Conservation (phyloP, 2,329 filamentous ascomycete species). For the Verticillium tricorpus region DNA sequence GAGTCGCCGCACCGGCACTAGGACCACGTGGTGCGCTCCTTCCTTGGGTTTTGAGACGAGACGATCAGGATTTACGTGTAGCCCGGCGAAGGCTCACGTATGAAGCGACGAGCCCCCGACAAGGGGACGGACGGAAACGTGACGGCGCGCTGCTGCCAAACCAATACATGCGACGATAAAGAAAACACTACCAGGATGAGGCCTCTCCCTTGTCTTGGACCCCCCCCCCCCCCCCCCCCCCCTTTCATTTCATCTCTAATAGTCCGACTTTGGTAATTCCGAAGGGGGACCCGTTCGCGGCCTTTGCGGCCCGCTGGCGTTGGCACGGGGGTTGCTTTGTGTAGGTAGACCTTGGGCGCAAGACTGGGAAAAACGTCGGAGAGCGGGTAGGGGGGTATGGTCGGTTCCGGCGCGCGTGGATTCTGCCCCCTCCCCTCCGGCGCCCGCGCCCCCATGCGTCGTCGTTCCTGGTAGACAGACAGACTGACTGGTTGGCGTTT, state of each 20-base stretch:
- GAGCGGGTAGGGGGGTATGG: neutral
- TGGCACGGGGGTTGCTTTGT: neutral
- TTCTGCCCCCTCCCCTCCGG: neutral
- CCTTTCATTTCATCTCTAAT: too few relatives aligned
- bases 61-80: neutral
- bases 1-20: constrained; percentile 30
- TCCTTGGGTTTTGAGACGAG: neutral
- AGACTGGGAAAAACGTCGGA: neutral
- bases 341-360: neutral
- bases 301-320: neutral
- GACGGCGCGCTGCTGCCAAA: neutral
- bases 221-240: too few relatives aligned
- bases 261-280: too few relatives aligned
- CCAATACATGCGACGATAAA: neutral
- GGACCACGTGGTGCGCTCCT: neutral
- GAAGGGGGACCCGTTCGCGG: neutral
- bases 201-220: neutral
- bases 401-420: neutral
- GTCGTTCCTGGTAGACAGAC: neutral
- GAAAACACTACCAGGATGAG: neutral
- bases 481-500: neutral
- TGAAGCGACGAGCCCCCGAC: neutral
- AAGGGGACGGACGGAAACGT: neutral
- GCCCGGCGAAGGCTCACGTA: neutral
- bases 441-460: neutral